phyloP scores from a whole-genome alignment of 805 yeast species.

The Monosporozyma yasuniensis region DNA sequence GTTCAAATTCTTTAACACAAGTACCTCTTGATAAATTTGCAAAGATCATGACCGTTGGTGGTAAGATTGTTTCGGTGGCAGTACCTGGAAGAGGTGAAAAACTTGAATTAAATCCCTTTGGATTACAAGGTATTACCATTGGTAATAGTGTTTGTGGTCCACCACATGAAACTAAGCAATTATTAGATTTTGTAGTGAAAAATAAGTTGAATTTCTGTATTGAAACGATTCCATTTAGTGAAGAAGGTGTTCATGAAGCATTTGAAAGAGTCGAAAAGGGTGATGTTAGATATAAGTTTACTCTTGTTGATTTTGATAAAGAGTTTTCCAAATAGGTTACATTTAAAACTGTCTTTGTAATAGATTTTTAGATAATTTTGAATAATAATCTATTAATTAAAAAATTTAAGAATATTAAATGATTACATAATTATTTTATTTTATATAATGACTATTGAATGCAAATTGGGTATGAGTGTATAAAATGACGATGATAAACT shows the following conservation, averaged over 20 bases:
- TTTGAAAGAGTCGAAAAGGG: slow-evolving; percentile 41
- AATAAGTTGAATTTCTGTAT: slow-evolving; percentile 42
- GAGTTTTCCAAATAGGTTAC: slow-evolving; percentile 5
- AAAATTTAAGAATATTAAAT: too few relatives aligned
- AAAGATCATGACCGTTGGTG: slow-evolving; percentile 23
- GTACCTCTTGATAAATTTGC: slow-evolving; percentile 32
- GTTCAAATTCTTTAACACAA: slow-evolving; percentile 37
- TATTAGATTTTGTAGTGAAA: slow-evolving; percentile 42
- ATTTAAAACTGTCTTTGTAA: too few relatives aligned
- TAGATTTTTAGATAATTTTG: too few relatives aligned
- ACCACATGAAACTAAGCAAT: slow-evolving; percentile 36
- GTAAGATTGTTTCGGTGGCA: slow-evolving; percentile 29
- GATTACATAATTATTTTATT: too few relatives aligned
- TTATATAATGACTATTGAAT: too few relatives aligned
- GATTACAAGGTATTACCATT: slow-evolving; percentile 18
- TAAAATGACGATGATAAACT: too few relatives aligned
- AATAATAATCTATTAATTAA: too few relatives aligned
- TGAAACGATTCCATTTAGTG: slow-evolving; percentile 42
- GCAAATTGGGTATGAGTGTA: too few relatives aligned
- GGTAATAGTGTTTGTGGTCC: slow-evolving; percentile 36
- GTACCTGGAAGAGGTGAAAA: slow-evolving; percentile 14
- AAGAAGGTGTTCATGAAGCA: slow-evolving; percentile 35
- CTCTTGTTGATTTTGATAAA: slow-evolving; percentile 41
- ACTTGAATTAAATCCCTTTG: slow-evolving; percentile 10
- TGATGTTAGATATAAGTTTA: slow-evolving; percentile 47